Evolutionary conservation across 768 basidiomycete genomes (phyloP).

Genomic region (Mrakia hoshinonis): DNA sequence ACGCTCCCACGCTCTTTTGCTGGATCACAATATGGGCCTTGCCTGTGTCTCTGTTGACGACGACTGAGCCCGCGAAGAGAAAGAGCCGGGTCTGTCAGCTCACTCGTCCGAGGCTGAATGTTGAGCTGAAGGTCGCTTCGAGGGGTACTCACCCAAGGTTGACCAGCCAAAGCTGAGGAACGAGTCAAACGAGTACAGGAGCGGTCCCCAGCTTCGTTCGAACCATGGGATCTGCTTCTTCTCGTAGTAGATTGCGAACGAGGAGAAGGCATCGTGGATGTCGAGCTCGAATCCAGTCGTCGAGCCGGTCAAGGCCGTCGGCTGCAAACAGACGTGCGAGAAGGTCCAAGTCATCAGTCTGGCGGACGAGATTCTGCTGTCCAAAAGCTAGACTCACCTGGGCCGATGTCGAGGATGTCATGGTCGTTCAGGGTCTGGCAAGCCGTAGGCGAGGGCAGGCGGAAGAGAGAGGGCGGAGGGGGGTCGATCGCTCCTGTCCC

Average conservation of each 20-base stretch:
- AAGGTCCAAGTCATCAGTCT: too few species aligned
- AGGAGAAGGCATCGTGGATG: not conserved
- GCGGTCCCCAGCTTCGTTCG: not conserved
- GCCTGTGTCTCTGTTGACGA: not conserved
- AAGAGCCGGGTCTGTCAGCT: too few species aligned
- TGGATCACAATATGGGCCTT: not conserved
- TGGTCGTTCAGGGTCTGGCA: too few species aligned
- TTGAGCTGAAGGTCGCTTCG: too few species aligned
- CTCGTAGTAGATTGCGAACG: not conserved
- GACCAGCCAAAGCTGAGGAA: not conserved
- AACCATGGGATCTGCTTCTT: not conserved
- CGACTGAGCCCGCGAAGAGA: not conserved
- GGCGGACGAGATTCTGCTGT: too few species aligned
- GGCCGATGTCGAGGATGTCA: too few species aligned
- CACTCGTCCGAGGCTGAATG: too few species aligned
- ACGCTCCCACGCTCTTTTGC: not conserved
- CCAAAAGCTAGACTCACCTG: too few species aligned
- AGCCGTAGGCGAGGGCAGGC: too few species aligned
- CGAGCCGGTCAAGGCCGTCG: not conserved
- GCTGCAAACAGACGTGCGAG: not conserved
- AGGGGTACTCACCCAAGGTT: not conserved
- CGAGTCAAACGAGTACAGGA: not conserved
- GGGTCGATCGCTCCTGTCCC: too few species aligned
- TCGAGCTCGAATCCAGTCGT: not conserved
- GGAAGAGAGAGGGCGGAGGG: too few species aligned